Evolutionary conservation across 305 asterid species (phyloP), one percentile per base, ranked within the genome.

Genomic region (Fraxinus latifolia): DNA sequence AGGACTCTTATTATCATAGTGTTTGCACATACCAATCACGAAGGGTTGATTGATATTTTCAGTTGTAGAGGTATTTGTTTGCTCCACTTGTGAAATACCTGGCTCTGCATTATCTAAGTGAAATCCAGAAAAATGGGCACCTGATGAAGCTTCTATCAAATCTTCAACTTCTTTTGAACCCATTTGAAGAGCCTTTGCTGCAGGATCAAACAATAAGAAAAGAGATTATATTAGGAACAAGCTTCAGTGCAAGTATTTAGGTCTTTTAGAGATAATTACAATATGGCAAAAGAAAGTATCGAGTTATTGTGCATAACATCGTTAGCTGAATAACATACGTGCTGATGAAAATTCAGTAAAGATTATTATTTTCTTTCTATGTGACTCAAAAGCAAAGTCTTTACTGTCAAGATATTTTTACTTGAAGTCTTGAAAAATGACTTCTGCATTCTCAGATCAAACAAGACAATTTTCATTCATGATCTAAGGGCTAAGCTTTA

Each of bases 121-220:
- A 87, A 95, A 93, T 77, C 99, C 97, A 74, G 99, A 92, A 85
- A 90, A 94, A 91, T 94, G 99, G 84, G 87, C 97, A 74, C 95
- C 97, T 25, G 96, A 92, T 77, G 93, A 93, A 81, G 97, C 95
- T 87, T 92, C 94, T 82, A 94, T 89, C 89, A 94, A 76, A 87
- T 94, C 95, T 76, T 94, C 97, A 77, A 93, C 94, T 60, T 94
- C 89, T 83, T 88, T 90, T 77, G 98, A 90, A 86, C 97, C 98
- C 98, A 95, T 94, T 62, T 77, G 31, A 80, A 78, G 81, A 70
- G 67, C 77, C 72, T 78, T 79, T 80, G 74, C 91, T 87, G 86
- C 83, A 81, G 76, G 82, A 80, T 19, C 7, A 47, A 68, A 58
- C 37, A 15, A 77, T 7, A 82, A 53, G 55, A 31, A 19, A 80